These are phyloP conservation scores for Penicillium waksmanii DNA, from an alignment of 495 filamentous ascomycete species.

Conservation along the genomic window DNA sequence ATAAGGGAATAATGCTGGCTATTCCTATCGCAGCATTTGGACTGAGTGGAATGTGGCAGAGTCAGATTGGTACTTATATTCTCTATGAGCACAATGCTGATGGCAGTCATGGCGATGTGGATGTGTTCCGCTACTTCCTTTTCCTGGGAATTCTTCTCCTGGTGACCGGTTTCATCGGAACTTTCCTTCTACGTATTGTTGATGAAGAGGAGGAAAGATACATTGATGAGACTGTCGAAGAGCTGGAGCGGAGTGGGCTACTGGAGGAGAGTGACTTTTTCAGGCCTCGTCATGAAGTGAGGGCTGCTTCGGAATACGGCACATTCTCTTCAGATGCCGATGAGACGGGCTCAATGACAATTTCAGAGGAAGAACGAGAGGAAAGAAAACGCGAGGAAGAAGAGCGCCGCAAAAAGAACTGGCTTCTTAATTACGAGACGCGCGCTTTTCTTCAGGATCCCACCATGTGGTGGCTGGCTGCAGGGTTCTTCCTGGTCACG, in stretches of 20 bases:
- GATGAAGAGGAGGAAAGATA: slow-evolving; percentile 65
- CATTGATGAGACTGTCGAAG: slow-evolving; percentile 84
- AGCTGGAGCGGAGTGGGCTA: slow-evolving; percentile 82
- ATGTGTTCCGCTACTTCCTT: slow-evolving; percentile 84
- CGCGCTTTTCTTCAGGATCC: slow-evolving; percentile 78
- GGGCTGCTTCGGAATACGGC: slow-evolving; percentile 52
- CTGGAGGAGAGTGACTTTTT: slow-evolving; percentile 73
- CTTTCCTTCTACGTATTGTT: slow-evolving; percentile 70
- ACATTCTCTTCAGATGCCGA: slow-evolving; percentile 45
- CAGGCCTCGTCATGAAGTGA: slow-evolving; percentile 41
- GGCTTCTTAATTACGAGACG: slow-evolving; percentile 87
- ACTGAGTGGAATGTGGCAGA: slow-evolving; percentile 91
- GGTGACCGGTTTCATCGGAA: slow-evolving; percentile 71
- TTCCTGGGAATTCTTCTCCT: slow-evolving; percentile 73
- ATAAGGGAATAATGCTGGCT: slow-evolving; percentile 87
- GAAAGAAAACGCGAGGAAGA: slow-evolving; percentile 59
- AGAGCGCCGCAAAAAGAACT: slow-evolving; percentile 75
- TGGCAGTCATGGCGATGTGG: slow-evolving; percentile 73
- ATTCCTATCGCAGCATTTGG: slow-evolving; percentile 91
- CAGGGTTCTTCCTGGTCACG: slow-evolving; percentile 90
- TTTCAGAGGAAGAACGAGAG: slow-evolving; percentile 52
- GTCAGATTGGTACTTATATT: slow-evolving; percentile 80
- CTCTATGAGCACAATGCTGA: slow-evolving; percentile 67
- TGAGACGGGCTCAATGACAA: slow-evolving; percentile 34
- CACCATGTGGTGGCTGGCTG: slow-evolving; percentile 93